These are phyloP conservation scores for Tulasnella calospora DNA, from an alignment of 768 basidiomycete species.

Conservation along the genomic window DNA sequence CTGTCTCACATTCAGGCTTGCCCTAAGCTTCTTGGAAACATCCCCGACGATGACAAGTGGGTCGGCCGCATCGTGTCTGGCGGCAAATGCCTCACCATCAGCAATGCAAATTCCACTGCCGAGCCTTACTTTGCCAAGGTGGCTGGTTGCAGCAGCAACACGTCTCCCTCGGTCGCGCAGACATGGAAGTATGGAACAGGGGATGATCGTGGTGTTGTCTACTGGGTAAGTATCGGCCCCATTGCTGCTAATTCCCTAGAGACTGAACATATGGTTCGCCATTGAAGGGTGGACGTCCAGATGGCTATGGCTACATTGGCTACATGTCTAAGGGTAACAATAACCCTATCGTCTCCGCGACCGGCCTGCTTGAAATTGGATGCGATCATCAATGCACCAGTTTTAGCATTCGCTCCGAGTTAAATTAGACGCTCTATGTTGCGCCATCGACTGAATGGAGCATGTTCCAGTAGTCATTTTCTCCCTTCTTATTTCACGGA, in stretches of 20 bases:
- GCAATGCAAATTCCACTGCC: background rate
- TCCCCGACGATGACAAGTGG: background rate
- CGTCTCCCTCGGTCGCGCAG: background rate
- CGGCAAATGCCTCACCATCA: background rate
- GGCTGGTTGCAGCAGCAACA: background rate
- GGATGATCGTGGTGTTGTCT: background rate
- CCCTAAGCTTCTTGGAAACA: background rate
- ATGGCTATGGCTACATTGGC: background rate
- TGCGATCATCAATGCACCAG: background rate
- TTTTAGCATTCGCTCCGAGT: background rate
- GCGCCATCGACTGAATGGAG: too few relatives aligned
- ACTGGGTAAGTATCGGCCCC: background rate
- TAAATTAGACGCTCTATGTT: background rate
- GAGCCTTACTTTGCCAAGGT: background rate
- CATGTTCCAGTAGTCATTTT: too few relatives aligned
- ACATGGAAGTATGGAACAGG: background rate
- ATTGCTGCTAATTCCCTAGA: background rate
- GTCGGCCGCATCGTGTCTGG: background rate
- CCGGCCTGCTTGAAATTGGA: background rate
- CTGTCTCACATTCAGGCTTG: background rate
- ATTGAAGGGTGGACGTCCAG: background rate
- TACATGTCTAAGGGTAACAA: background rate
- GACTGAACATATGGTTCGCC: background rate
- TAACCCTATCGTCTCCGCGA: background rate
- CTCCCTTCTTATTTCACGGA: too few relatives aligned